Conservation (phyloP, 176 grass and related monocot genomes). For the Panicum miliaceum region DNA sequence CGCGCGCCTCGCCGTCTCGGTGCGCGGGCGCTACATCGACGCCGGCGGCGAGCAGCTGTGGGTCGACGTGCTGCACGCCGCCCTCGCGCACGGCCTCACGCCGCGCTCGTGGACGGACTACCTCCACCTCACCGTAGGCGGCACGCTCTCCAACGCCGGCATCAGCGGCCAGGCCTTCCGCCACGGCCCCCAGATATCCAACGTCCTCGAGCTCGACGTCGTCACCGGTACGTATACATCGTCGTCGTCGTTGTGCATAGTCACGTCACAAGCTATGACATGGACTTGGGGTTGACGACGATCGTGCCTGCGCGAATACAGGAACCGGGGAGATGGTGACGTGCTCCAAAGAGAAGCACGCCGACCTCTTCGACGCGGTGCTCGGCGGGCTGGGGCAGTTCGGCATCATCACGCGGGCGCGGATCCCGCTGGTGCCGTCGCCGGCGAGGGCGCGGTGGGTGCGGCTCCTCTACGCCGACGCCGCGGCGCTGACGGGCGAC, state of each 20-base stretch:
- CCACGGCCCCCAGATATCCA: constrained; percentile 72
- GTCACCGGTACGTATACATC: constrained; percentile 42
- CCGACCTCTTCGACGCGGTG: constrained; percentile 61
- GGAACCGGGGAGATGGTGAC: constrained; percentile 56
- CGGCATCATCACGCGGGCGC: constrained; percentile 71
- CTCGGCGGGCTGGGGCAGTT: constrained; percentile 81
- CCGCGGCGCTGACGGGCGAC: constrained; percentile 42
- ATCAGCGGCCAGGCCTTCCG: constrained; percentile 67
- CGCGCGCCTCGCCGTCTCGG: constrained; percentile 35
- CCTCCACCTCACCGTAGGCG: constrained; percentile 66
- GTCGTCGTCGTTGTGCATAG: too few relatives aligned
- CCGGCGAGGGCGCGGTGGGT: constrained; percentile 59
- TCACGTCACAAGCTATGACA: not conserved
- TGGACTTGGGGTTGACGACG: too few relatives aligned
- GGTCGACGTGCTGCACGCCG: constrained; percentile 61
- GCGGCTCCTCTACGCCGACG: constrained; percentile 56
- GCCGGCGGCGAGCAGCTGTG: constrained; percentile 83
- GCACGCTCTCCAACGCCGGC: constrained; percentile 79
- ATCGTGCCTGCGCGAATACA: not conserved
- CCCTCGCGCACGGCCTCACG: constrained; percentile 48
- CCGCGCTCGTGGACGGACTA: constrained; percentile 70
- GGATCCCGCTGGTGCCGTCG: constrained; percentile 52
- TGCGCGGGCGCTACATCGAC: constrained; percentile 44
- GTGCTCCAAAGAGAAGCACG: constrained; percentile 47
- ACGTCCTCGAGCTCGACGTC: constrained; percentile 74